Evolutionary conservation across 257 asterid species (phyloP).

Genomic region (Osmanthus fragrans): DNA sequence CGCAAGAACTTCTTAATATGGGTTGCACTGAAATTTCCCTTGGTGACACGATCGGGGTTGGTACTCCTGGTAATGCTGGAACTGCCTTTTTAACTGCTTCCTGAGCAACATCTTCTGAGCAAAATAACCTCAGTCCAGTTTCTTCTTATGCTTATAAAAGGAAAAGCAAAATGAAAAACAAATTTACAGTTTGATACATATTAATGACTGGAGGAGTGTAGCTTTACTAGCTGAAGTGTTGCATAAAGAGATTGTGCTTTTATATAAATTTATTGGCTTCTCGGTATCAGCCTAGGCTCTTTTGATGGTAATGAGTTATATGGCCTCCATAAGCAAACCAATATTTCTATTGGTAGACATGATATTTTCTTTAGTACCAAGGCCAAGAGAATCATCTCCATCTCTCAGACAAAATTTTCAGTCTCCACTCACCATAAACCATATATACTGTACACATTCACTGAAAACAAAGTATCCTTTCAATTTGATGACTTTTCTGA

Average conservation of each 20-base stretch:
- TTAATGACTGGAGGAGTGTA: background rate
- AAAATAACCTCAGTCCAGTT: background rate
- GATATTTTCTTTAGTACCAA: background rate
- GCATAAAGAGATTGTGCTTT: background rate
- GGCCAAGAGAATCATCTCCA: background rate
- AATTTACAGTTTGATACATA: background rate
- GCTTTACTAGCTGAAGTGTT: background rate
- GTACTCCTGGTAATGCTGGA: conserved; percentile 81
- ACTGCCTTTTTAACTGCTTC: conserved; percentile 14
- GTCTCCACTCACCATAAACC: background rate
- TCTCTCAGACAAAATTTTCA: background rate
- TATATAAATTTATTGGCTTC: background rate
- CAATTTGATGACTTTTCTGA: background rate
- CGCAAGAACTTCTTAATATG: conserved; percentile 75
- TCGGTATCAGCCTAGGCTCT: background rate
- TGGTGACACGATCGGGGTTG: conserved; percentile 94
- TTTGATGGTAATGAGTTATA: background rate
- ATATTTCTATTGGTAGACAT: background rate
- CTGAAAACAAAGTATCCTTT: background rate
- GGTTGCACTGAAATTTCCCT: conserved; percentile 94
- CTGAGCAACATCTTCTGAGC: background rate
- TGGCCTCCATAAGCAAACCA: background rate
- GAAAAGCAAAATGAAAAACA: background rate
- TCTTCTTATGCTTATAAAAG: background rate
- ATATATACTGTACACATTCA: no score